Percentiles rank a stretch among this genome's conserved stretches.
Conservation (phyloP, 73 alveolate species). For the Paramecium octaurelia region DNA sequence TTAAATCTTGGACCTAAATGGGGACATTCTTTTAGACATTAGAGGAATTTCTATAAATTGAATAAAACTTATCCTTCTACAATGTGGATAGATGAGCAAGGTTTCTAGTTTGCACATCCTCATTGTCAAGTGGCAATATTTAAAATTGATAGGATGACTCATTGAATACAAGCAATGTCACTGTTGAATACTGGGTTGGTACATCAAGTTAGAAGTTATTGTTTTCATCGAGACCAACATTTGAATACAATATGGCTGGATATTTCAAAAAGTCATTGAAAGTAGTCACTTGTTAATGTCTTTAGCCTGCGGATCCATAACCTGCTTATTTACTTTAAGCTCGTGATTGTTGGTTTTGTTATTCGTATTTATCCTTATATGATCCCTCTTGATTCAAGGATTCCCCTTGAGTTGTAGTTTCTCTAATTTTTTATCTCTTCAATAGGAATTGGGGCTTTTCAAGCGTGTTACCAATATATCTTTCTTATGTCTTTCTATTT, state of each 20-base stretch:
- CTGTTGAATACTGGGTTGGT: constrained; percentile 39
- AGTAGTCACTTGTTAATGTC: neutral
- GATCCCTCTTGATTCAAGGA: constrained; percentile 68
- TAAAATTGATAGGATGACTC: neutral
- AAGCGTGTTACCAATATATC: constrained; percentile 88
- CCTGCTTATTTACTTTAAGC: neutral
- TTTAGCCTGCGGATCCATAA: neutral
- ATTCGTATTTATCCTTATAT: neutral
- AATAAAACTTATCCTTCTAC: constrained; percentile 46
- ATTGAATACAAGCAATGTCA: constrained; percentile 61
- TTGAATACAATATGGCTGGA: constrained; percentile 55
- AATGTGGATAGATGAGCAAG: neutral
- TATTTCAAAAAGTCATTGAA: constrained; percentile 70
- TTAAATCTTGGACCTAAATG: constrained; percentile 61
- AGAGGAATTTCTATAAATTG: constrained; percentile 36
- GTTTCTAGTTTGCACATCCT: constrained; percentile 40
- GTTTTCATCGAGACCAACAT: constrained; percentile 48
- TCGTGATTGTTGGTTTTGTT: neutral
- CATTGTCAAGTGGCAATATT: constrained; percentile 58
- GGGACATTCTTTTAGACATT: neutral
- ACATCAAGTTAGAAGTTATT: constrained; percentile 51
- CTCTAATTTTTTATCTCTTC: constrained; percentile 74
- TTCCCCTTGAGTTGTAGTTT: constrained; percentile 80
- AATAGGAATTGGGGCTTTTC: constrained; percentile 87
- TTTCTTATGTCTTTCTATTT: constrained; percentile 81